phyloP scores from a whole-genome alignment of 495 filamentous ascomycete genomes.

The Xylaria venustula region DNA sequence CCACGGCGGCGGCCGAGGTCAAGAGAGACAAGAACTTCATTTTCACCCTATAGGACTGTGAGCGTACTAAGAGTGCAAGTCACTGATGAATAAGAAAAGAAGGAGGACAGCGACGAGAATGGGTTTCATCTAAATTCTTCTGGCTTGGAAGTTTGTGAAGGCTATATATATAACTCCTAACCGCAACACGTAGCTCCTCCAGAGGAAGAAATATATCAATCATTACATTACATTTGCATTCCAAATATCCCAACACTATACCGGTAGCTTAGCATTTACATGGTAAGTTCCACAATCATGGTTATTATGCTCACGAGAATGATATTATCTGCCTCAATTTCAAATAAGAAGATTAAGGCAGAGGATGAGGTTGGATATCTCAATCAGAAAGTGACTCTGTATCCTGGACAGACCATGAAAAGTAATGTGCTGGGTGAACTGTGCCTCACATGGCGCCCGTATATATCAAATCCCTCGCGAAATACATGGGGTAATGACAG shows the following conservation, averaged over 20 bases:
- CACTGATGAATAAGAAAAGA: neutral
- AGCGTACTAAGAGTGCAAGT: neutral
- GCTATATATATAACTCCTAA: neutral
- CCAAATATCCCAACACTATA: neutral
- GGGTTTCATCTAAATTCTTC: neutral
- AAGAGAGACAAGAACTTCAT: constrained; percentile 9
- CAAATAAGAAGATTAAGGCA: neutral
- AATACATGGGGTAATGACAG: neutral
- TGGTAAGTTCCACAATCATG: neutral
- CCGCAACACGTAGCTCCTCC: neutral
- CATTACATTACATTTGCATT: neutral
- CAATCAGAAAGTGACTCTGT: neutral
- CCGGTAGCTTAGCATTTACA: neutral
- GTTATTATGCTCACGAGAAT: too few species aligned
- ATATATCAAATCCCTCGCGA: too few species aligned
- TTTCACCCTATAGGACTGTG: neutral
- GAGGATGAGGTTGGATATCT: neutral
- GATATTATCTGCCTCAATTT: neutral
- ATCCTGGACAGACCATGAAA: neutral
- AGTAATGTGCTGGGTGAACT: neutral
- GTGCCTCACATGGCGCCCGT: neutral
- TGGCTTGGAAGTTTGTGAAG: neutral
- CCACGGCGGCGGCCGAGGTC: neutral
- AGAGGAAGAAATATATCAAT: neutral
- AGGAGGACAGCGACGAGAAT: neutral